A percentile compares a stretch with the other conserved stretches of the same genome.
Conservation (phyloP, 2,329 filamentous ascomycete genomes). For the Aspergillus nomiae region DNA sequence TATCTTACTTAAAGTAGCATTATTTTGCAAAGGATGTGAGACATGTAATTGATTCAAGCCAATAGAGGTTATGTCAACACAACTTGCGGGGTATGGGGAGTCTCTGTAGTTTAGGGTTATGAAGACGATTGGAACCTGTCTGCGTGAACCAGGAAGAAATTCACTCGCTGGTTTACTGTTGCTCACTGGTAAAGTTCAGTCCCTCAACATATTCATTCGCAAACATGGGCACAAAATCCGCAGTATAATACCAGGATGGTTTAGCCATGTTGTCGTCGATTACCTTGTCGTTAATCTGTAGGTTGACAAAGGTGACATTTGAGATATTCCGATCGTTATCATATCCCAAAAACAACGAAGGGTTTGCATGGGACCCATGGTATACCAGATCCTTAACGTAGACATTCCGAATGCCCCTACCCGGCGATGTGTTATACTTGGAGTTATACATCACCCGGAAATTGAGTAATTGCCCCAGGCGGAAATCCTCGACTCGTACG, state of each 20-base stretch:
- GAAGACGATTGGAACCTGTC: neutral
- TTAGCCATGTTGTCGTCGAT: constrained; percentile 29
- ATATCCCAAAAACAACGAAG: constrained; percentile 20
- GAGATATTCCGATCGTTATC: neutral
- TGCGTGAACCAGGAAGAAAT: neutral
- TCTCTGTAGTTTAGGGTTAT: neutral
- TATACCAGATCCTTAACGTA: constrained; percentile 26
- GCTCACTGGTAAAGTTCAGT: neutral
- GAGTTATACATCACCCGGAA: constrained; percentile 38
- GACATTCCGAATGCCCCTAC: constrained; percentile 34
- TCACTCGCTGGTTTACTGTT: neutral
- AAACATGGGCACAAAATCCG: constrained; percentile 30
- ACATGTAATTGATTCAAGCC: no score
- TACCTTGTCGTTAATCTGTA: constrained; percentile 21
- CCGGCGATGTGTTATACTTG: constrained; percentile 38
- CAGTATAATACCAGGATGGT: constrained; percentile 27
- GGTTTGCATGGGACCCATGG: constrained; percentile 14
- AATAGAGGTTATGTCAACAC: no score
- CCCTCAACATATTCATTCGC: constrained; percentile 22
- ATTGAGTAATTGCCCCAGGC: constrained; percentile 35
- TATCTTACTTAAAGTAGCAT: neutral
- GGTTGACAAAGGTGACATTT: constrained; percentile 10
- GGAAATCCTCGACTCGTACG: constrained; percentile 32
- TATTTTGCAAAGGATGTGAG: neutral
- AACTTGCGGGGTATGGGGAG: neutral